Evolutionary conservation across 2,329 filamentous ascomycete genomes (phyloP).

Genomic region (Tolypocladium sp.): DNA sequence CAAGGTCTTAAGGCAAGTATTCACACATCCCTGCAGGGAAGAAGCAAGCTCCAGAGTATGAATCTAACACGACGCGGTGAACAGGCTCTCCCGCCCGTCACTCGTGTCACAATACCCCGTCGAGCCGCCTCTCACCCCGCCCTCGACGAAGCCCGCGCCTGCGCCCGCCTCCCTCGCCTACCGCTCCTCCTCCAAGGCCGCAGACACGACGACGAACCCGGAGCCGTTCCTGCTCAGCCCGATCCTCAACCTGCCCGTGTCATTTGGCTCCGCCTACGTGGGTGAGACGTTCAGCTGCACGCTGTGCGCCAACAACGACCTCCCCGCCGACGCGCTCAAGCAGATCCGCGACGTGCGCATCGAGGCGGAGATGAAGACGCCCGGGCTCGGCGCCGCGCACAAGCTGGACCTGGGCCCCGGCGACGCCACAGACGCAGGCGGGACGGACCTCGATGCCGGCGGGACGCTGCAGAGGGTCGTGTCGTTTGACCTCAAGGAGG

Average conservation of each 20-base stretch:
- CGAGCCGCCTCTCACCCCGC: conserved; percentile 35
- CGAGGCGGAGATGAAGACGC: conserved; percentile 91
- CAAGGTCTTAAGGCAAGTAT: conserved; percentile 58
- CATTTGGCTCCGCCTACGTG: conserved; percentile 91
- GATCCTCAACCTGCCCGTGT: conserved; percentile 73
- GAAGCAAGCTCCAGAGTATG: neutral
- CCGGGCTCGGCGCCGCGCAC: conserved; percentile 47
- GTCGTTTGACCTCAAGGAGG: conserved; percentile 81
- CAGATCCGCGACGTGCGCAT: conserved; percentile 70
- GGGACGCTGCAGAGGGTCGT: conserved; percentile 74
- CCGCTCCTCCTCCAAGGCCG: conserved; percentile 20
- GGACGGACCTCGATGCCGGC: conserved; percentile 46
- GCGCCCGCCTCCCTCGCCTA: conserved; percentile 67
- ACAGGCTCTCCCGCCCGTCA: conserved; percentile 72
- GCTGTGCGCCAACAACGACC: conserved; percentile 89
- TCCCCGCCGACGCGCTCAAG: conserved; percentile 20
- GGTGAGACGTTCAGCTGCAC: conserved; percentile 94
- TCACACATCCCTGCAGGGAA: neutral
- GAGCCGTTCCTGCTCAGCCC: conserved; percentile 50
- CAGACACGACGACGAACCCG: conserved; percentile 30
- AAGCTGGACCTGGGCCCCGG: conserved; percentile 51
- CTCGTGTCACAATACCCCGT: conserved; percentile 63
- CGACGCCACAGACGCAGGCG: conserved; percentile 7
- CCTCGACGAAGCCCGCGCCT: conserved; percentile 27
- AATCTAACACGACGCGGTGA: neutral